Evolutionary conservation across 225 moss, liverwort and hornwort genomes (phyloP), one percentile per base, ranked within the genome.

Genomic region (Thuidium tamariscinum): DNA sequence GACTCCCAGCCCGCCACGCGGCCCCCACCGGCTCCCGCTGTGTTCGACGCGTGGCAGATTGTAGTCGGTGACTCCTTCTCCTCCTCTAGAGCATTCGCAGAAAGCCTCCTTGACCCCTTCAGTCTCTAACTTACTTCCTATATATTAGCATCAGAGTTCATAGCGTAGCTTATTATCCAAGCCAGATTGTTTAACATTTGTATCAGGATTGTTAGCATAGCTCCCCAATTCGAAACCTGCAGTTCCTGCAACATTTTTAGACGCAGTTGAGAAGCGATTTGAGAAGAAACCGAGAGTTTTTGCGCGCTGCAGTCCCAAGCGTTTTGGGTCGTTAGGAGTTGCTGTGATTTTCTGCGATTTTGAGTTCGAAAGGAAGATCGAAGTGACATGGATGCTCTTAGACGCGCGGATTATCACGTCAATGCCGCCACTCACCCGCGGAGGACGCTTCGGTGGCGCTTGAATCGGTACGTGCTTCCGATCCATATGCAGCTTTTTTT

Each of bases 361-460:
- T 39, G 85, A 46, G 73, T 7, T 57, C 10, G 0, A 22, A 64
- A 44, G 39, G 30, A n/a, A 81, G 63, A 44, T 44, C 22, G 52
- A 26, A 29, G 74, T 36, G 68, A 82, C 15, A 82, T 93, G 91
- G 92, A 93, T 37, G 92, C 91, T 61, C 91, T 93, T 12, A 74
- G 92, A 66, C 86, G 89, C 25, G 91, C 92, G 69, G 92, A 93
- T 88, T 84, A 89, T 44, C 89, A 82, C 51, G 88, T 93, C 27
- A 89, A 89, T 74, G 89, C 87, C 65, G 92, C 89, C 27, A 92
- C 92, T 18, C 86, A 92, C 61, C 92, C 91, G 37, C 90, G 88
- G 69, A 84, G 88, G 80, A 93, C 89, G 39, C 86, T 93, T 39
- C 74, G 91, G 69, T 91, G 92, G 92, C 91, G 92, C 78, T 83